These are phyloP conservation scores for Capronia americana DNA, from an alignment of 2,329 filamentous ascomycete species.

Conservation along the genomic window DNA sequence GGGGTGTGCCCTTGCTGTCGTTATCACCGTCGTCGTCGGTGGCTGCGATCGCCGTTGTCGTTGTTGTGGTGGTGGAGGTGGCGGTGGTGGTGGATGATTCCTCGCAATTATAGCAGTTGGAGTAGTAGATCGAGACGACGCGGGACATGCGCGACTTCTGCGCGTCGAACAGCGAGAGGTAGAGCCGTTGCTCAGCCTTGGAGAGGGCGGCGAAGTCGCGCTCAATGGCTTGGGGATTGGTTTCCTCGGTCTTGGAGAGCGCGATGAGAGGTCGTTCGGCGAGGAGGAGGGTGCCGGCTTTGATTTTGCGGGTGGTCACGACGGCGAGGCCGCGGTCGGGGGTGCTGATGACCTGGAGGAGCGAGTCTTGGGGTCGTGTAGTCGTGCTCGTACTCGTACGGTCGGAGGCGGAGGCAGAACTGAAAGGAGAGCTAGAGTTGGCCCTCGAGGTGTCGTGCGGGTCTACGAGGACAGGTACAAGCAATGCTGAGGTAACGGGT, in stretches of 20 bases:
- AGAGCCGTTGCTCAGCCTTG: conserved; percentile 24
- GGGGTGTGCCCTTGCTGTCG: too few species aligned
- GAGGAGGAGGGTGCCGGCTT: conserved; percentile 35
- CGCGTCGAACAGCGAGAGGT: conserved; percentile 34
- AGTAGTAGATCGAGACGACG: conserved; percentile 37
- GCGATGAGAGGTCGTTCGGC: conserved; percentile 34
- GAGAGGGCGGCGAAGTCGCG: conserved; percentile 25
- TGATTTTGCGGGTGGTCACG: conserved; percentile 35
- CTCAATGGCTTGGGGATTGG: conserved; percentile 23
- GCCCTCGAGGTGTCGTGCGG: background rate
- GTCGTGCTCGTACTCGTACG: too few species aligned
- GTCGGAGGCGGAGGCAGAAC: too few species aligned
- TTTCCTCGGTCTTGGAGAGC: conserved; percentile 32
- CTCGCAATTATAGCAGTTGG: conserved; percentile 38
- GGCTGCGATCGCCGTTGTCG: too few species aligned
- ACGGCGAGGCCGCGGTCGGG: conserved; percentile 35
- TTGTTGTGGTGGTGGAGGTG: too few species aligned
- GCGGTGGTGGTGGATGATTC: background rate
- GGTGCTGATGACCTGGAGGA: conserved; percentile 49
- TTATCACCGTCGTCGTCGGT: too few species aligned
- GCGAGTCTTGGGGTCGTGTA: conserved; percentile 55
- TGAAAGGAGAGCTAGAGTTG: background rate
- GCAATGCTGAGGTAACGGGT: background rate
- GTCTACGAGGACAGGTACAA: background rate
- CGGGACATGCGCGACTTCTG: conserved; percentile 35